Base-by-base conservation (phyloP, 441 rosid genomes). In the Sinapis alba region DNA sequence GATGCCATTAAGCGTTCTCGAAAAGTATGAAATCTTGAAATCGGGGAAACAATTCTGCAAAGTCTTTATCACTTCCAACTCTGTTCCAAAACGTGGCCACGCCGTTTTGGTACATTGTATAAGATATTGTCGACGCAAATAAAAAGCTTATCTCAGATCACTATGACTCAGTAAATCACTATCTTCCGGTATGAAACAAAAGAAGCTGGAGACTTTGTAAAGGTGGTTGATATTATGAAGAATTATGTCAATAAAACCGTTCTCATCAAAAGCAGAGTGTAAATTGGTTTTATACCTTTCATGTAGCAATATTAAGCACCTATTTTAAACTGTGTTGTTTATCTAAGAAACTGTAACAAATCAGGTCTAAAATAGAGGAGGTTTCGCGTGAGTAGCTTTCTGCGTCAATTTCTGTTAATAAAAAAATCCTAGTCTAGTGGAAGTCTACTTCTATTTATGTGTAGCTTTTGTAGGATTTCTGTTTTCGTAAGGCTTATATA, bases 391-490 rank as follows among this genome's bases (percentile, higher is more conserved):
- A 24, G 62, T 56, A 56, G 34, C 34, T 24, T 57, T 26, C 11
- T 57, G 34, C 5, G 63, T 27, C 19, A 24, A 24, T 7, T 13
- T 26, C 34, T 24, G 12, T 26, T 26, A 26, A 7, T n/a, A 10
- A 27, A 27, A 24, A 26, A 12, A 19, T 26, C 62, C 62, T 58
- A n/a, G 19, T 58, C 19, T 58, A 26, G 36, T n/a, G 62, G 62
- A 24, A 58, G 8, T 54, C 60, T 54, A 10, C 2, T 61, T 30
- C 65, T 61, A 32, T 30, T 30, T 61, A 7, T 61, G 1, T 18
- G 65, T 36, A 32, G 15, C 26, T 61, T 61, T 61, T 61, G 26
- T 32, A 61, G 65, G 65, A 61, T 61, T 61, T 61, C 65, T 18
- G 24, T 61, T 61, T 32, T 18, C 38, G 9, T 32, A 18, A 61